phyloP scores from a whole-genome alignment of 495 filamentous ascomycete species.

The Lineolata rhizophorae region DNA sequence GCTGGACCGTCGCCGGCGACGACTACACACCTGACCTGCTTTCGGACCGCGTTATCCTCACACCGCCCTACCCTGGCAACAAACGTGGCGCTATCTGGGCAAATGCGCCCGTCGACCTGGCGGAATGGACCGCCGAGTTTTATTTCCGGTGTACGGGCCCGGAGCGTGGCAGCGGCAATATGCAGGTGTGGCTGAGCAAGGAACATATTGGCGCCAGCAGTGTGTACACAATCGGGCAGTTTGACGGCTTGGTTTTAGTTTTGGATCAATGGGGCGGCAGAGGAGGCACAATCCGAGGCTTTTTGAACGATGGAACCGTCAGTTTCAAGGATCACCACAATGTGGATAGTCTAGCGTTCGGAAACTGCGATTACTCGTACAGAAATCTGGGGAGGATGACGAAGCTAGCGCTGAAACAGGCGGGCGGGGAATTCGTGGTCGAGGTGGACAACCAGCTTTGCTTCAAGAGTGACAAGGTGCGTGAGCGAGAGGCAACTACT shows the following conservation, averaged over 20 bases:
- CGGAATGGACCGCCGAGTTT: conserved; percentile 58
- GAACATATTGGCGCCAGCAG: conserved; percentile 46
- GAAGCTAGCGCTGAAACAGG: conserved; percentile 49
- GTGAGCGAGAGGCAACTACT: conserved; percentile 3
- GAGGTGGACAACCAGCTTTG: conserved; percentile 63
- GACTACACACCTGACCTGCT: conserved; percentile 52
- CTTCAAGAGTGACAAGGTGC: conserved; percentile 58
- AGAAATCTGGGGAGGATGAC: conserved; percentile 75
- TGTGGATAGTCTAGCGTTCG: conserved; percentile 76
- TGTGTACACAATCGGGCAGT: conserved; percentile 60
- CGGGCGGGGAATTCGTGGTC: conserved; percentile 43
- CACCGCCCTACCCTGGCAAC: conserved; percentile 73
- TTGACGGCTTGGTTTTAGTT: conserved; percentile 72
- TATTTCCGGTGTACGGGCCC: conserved; percentile 74
- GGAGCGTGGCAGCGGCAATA: conserved; percentile 68
- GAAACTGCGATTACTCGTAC: conserved; percentile 77
- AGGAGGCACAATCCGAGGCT: conserved; percentile 55
- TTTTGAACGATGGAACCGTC: conserved; percentile 74
- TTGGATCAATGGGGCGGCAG: conserved; percentile 70
- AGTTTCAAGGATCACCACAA: conserved; percentile 61
- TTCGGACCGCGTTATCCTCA: conserved; percentile 81
- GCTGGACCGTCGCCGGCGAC: conserved; percentile 49
- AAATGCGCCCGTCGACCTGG: conserved; percentile 20
- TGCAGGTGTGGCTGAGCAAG: conserved; percentile 81
- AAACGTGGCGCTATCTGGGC: conserved; percentile 67